A percentile compares a stretch with the other conserved stretches of the same genome.
Conservation (phyloP, 2,329 filamentous ascomycete species). For the Penicillium sp. region DNA sequence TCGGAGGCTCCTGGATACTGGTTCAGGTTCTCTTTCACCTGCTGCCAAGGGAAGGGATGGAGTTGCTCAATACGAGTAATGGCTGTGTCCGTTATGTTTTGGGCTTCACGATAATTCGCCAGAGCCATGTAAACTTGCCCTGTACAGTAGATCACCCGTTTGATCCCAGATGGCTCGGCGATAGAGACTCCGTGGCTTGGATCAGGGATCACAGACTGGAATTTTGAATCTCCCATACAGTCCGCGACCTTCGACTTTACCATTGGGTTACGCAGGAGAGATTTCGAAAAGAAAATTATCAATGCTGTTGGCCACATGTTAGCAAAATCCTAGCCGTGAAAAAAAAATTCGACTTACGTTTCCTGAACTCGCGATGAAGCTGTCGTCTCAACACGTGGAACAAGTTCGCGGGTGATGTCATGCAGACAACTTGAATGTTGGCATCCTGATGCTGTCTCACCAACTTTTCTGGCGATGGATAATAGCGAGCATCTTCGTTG, state of each 20-base stretch:
- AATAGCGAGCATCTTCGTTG: constrained; percentile 95
- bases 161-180: constrained; percentile 77
- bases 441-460: constrained; percentile 98
- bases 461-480: constrained; percentile 83
- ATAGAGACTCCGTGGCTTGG: constrained; percentile 76
- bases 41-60: constrained; percentile 97
- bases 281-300: constrained; percentile 96
- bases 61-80: constrained; percentile 97
- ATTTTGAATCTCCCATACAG: constrained; percentile 85
- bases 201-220: constrained; percentile 96
- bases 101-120: constrained; percentile 82
- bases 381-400: constrained; percentile 97
- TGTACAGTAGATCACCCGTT: constrained; percentile 88
- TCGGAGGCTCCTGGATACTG: constrained; percentile 94
- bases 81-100: constrained; percentile 83
- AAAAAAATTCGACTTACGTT: constrained; percentile 94
- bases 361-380: constrained; percentile 98
- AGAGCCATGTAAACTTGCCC: constrained; percentile 92
- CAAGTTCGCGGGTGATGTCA: constrained; percentile 90
- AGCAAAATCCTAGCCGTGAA: constrained; percentile 69
- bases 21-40: constrained; percentile 92
- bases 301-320: constrained; percentile 90
- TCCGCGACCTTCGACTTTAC: constrained; percentile 86
- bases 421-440: constrained; percentile 98
- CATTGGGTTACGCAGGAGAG: constrained; percentile 86